Conservation (phyloP, 2,329 filamentous ascomycete species). For the Clonostachys rhizophaga region DNA sequence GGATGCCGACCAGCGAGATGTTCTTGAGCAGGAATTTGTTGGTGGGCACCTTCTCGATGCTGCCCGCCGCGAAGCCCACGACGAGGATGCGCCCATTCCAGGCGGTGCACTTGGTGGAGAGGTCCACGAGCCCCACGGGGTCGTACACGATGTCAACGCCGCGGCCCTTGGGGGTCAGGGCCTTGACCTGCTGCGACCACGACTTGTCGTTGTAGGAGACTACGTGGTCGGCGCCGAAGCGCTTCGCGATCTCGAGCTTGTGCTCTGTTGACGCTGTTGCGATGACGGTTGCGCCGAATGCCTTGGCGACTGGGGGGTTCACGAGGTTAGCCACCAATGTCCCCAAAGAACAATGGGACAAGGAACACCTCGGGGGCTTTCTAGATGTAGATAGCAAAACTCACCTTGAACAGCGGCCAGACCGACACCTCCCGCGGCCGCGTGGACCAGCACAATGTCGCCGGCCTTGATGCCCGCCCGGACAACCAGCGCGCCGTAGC, state of each 20-base stretch:
- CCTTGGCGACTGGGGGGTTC: constrained; percentile 65
- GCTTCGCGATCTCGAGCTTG: constrained; percentile 74
- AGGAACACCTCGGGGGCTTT: too few relatives aligned
- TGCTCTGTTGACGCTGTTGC: constrained; percentile 79
- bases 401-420: constrained; percentile 78
- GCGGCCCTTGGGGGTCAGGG: constrained; percentile 64
- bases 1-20: constrained; percentile 81
- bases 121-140: constrained; percentile 84
- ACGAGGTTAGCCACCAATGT: neutral
- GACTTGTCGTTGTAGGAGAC: constrained; percentile 67
- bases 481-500: constrained; percentile 77
- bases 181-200: constrained; percentile 68
- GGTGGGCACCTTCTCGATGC: constrained; percentile 87
- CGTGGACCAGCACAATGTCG: constrained; percentile 86
- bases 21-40: constrained; percentile 94
- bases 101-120: constrained; percentile 83
- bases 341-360: too few relatives aligned
- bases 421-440: constrained; percentile 87
- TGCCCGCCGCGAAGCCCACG: constrained; percentile 72
- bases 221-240: constrained; percentile 80
- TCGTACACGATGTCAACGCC: constrained; percentile 94
- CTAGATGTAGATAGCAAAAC: constrained; percentile 3
- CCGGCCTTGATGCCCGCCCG: constrained; percentile 73
- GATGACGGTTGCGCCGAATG: constrained; percentile 85
- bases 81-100: constrained; percentile 90